Evolutionary conservation across 441 rosid genomes (phyloP).

Genomic region (Gossypium aridum): DNA sequence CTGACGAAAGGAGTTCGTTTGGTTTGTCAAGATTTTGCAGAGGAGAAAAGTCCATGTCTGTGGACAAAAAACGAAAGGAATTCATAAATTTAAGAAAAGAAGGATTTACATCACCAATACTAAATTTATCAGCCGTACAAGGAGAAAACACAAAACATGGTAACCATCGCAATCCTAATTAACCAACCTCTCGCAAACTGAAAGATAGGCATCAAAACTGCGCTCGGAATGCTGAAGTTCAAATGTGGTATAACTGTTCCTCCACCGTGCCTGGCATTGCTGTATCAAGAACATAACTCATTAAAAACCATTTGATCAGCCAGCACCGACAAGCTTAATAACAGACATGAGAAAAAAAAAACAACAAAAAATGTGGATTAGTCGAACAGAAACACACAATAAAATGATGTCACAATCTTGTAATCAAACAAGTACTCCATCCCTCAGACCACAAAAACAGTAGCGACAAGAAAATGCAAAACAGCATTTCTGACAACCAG

Average conservation of each 20-base stretch:
- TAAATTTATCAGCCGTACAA: not conserved
- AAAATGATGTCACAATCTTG: not conserved
- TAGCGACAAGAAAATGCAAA: not conserved
- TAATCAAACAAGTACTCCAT: not conserved
- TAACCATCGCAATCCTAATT: not conserved
- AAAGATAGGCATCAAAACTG: conserved; percentile 66
- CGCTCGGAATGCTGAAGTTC: conserved; percentile 94
- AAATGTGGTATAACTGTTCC: conserved; percentile 83
- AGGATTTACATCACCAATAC: not conserved
- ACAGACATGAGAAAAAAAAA: not conserved
- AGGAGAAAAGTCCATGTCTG: conserved; percentile 60
- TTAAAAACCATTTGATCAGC: conserved; percentile 7
- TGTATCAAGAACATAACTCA: conserved; percentile 27
- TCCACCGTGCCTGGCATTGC: conserved; percentile 92
- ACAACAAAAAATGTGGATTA: not conserved
- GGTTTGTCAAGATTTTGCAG: conserved; percentile 65
- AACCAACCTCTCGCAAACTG: conserved; percentile 69
- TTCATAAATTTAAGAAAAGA: not conserved
- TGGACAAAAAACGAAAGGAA: not conserved
- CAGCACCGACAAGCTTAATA: conserved; percentile 2
- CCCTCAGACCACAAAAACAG: not conserved
- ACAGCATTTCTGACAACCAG: not conserved
- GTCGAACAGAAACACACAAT: not conserved
- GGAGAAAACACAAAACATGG: not conserved
- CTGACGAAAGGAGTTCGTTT: conserved; percentile 53